Percentiles rank a stretch among this genome's conserved stretches.
phyloP scores from a whole-genome alignment of 108 stramenopile genomes.

The Conticribra weissflogii region DNA sequence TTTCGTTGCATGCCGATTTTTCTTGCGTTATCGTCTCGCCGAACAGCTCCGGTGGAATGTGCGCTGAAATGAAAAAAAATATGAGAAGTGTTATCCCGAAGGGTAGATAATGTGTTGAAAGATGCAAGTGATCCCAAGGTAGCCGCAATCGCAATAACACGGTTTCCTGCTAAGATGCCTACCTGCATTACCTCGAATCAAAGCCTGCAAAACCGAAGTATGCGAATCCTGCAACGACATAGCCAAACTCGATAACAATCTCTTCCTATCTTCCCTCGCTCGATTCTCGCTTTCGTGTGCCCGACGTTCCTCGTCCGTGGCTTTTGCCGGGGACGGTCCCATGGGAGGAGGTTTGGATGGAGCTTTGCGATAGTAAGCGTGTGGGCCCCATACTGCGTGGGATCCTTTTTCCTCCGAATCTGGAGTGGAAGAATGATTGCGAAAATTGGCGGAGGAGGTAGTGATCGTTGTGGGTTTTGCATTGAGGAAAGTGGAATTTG shows the following conservation, averaged over 20 bases:
- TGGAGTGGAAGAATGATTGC: not conserved
- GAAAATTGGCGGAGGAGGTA: not conserved
- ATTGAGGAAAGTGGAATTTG: no score
- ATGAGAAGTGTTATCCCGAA: no score
- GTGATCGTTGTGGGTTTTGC: not conserved
- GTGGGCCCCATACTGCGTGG: constrained; percentile 21
- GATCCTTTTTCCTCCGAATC: not conserved
- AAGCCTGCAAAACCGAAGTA: constrained; percentile 19
- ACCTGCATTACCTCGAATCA: constrained; percentile 25
- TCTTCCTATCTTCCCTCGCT: not conserved
- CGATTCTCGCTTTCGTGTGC: constrained; percentile 10
- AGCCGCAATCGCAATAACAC: no score
- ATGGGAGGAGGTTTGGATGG: not conserved
- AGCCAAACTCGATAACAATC: constrained; percentile 19
- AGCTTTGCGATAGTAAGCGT: constrained; percentile 3
- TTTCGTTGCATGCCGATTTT: constrained; percentile 25
- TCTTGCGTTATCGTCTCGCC: constrained; percentile 38
- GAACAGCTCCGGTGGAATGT: constrained; percentile 29
- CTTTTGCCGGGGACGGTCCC: constrained; percentile 9
- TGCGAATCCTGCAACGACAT: constrained; percentile 22
- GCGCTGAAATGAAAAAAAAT: no score
- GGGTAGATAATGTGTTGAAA: no score
- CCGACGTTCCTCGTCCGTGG: constrained; percentile 15
- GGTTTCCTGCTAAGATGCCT: no score
- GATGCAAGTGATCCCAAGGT: no score